Conservation (phyloP, 352 stramenopile species). For the Globisporangium splendens region DNA sequence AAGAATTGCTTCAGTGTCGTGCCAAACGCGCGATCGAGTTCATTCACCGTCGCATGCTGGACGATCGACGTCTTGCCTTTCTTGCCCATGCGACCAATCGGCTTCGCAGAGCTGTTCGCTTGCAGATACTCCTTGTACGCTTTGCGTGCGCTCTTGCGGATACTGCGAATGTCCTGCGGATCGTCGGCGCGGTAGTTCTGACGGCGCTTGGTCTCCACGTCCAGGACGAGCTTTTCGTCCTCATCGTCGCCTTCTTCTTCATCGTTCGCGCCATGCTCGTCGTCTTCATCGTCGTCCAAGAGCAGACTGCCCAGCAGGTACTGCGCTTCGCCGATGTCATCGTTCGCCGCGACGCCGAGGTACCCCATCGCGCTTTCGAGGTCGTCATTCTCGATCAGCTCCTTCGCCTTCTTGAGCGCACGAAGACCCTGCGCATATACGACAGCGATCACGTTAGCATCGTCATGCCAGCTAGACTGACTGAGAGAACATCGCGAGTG, state of each 20-base stretch:
- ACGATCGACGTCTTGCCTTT: conserved; percentile 36
- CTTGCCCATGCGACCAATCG: conserved; percentile 16
- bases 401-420: conserved; percentile 57
- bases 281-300: conserved; percentile 40
- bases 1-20: conserved; percentile 68
- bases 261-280: conserved; percentile 19
- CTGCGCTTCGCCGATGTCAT: conserved; percentile 69
- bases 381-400: conserved; percentile 54
- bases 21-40: conserved; percentile 71
- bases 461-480: too few relatives aligned
- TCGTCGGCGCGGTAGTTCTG: conserved; percentile 38
- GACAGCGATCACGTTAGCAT: not conserved
- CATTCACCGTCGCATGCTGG: conserved; percentile 46
- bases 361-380: conserved; percentile 54
- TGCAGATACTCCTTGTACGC: conserved; percentile 75
- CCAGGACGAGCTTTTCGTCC: conserved; percentile 43
- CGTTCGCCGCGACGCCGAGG: conserved; percentile 53
- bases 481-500: too few relatives aligned
- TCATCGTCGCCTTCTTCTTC: conserved; percentile 13
- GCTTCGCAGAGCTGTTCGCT: conserved; percentile 26
- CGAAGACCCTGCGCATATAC: conserved; percentile 24
- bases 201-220: conserved; percentile 72
- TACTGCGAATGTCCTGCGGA: conserved; percentile 61
- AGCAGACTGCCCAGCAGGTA: conserved; percentile 70
- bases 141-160: conserved; percentile 72